Evolutionary conservation across 805 yeast genomes (phyloP).

Genomic region (Starmerella sp.): DNA sequence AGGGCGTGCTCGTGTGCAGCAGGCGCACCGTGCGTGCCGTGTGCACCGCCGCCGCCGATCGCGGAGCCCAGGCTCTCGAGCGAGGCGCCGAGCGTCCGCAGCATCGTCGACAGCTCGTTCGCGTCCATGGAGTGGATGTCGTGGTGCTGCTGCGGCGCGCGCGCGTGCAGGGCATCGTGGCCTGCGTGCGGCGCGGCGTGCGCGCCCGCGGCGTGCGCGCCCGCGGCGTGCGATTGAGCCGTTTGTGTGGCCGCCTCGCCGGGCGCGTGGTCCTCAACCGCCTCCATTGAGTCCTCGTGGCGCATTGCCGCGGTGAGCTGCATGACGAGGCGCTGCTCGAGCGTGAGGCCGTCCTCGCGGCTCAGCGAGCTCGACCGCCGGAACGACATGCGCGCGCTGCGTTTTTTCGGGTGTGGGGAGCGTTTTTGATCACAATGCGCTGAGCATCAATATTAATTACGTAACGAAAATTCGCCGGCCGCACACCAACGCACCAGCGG

Average conservation of each 20-base stretch:
- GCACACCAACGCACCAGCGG: neutral
- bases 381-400: neutral
- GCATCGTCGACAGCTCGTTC: constrained; percentile 1
- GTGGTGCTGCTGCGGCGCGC: neutral
- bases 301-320: constrained; percentile 20
- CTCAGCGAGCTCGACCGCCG: constrained; percentile 3
- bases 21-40: neutral
- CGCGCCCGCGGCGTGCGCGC: neutral
- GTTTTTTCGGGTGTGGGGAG: too few species aligned
- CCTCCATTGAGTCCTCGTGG: constrained; percentile 14
- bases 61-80: neutral
- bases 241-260: neutral
- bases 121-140: neutral
- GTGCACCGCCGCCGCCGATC: neutral
- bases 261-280: neutral
- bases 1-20: neutral
- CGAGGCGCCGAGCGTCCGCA: neutral
- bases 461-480: too few species aligned
- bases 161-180: neutral
- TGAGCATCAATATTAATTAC: neutral
- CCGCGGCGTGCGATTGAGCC: neutral
- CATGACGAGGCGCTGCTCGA: constrained; percentile 21
- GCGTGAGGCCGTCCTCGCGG: constrained; percentile 12
- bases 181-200: neutral
- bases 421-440: neutral